Conservation (phyloP, 495 filamentous ascomycete species). For the Tuber borchii region DNA sequence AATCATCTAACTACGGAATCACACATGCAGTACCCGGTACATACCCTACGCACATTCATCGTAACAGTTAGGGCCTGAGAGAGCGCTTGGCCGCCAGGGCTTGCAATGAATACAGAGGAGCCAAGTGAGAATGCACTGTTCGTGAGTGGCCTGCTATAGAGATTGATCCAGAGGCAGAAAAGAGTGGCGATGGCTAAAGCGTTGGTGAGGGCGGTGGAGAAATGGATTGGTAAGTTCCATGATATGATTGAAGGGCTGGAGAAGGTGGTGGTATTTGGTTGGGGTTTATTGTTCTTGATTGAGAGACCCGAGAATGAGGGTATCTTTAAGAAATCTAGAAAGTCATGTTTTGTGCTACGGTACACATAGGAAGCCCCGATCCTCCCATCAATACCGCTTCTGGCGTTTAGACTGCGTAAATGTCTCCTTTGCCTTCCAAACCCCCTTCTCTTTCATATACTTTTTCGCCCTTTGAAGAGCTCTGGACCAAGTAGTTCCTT, state of each 20-base stretch:
- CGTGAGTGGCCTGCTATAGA: slow-evolving; percentile 14
- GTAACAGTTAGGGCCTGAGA: no score
- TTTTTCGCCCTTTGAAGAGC: no score
- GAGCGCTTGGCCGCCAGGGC: slow-evolving; percentile 38
- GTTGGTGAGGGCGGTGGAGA: slow-evolving; percentile 54
- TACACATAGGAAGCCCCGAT: no score
- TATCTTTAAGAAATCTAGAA: slow-evolving; percentile 15
- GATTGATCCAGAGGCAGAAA: slow-evolving; percentile 27
- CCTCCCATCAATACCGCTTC: no score
- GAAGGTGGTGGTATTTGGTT: slow-evolving; percentile 51
- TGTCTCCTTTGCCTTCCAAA: no score
- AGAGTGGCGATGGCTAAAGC: slow-evolving; percentile 32
- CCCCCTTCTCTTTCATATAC: no score
- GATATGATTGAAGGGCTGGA: slow-evolving; percentile 85
- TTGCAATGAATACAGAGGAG: slow-evolving; percentile 27
- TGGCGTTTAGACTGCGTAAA: no score
- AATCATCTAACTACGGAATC: no score
- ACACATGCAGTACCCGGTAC: no score
- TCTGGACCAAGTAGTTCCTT: no score
- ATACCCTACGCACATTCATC: no score
- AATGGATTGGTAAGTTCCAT: slow-evolving; percentile 88
- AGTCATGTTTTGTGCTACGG: slow-evolving; percentile 7
- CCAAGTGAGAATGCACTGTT: slow-evolving; percentile 31
- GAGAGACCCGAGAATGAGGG: no score
- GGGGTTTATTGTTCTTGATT: slow-evolving; percentile 15